Evolutionary conservation across 2,329 filamentous ascomycete species (phyloP).

Genomic region (Alternaria ventricosa): DNA sequence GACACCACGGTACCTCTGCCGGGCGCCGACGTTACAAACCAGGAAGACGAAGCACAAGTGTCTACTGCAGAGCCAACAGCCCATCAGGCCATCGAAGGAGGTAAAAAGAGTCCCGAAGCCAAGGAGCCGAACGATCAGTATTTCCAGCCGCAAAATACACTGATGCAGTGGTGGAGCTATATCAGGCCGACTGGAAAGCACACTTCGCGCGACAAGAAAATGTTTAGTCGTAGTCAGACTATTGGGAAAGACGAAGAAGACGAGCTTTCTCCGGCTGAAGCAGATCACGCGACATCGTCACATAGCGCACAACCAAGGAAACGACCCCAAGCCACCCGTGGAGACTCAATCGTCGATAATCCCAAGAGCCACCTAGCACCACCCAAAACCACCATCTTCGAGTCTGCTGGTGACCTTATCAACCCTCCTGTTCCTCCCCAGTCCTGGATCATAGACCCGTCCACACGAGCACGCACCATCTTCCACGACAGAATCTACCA

Average conservation of each 20-base stretch:
- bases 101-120: conserved; percentile 31
- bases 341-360: conserved; percentile 59
- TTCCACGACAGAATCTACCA: conserved; percentile 98
- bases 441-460: conserved; percentile 84
- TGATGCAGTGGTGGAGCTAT: conserved; percentile 70
- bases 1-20: conserved; percentile 72
- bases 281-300: conserved; percentile 19
- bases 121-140: conserved; percentile 23
- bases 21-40: conserved; percentile 66
- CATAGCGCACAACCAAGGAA: conserved; percentile 33
- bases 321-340: conserved; percentile 55
- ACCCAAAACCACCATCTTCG: conserved; percentile 90
- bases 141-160: conserved; percentile 48
- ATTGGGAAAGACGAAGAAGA: conserved; percentile 32
- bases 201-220: conserved; percentile 71
- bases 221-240: conserved; percentile 51
- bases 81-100: conserved; percentile 40
- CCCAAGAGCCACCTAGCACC: conserved; percentile 67
- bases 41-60: conserved; percentile 65
- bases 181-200: conserved; percentile 71
- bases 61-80: conserved; percentile 45
- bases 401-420: conserved; percentile 90
- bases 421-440: conserved; percentile 85
- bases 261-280: conserved; percentile 4
- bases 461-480: conserved; percentile 82